Evolutionary conservation across 208 protist genomes (phyloP).

Genomic region (Trypanosoma boissoni): DNA sequence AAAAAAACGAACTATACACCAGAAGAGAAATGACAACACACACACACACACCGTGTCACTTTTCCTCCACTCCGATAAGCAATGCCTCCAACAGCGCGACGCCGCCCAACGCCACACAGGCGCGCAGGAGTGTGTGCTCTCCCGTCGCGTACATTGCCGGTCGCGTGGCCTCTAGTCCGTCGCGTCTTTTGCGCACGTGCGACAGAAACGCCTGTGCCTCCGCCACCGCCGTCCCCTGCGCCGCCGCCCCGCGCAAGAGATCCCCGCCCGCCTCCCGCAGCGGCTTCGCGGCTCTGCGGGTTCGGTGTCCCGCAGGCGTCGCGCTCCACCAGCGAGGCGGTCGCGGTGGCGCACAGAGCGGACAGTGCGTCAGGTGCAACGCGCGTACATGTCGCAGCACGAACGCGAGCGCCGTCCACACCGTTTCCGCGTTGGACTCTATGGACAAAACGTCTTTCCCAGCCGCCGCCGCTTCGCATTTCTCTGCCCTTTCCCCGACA

Average conservation of each 20-base stretch:
- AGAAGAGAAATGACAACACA: not conserved
- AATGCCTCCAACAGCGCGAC: slow-evolving; percentile 36
- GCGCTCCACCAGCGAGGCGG: slow-evolving; percentile 17
- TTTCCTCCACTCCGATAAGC: slow-evolving; percentile 21
- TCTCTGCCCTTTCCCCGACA: not conserved
- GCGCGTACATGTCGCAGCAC: slow-evolving; percentile 3
- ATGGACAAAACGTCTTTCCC: not conserved
- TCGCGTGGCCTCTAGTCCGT: slow-evolving; percentile 12
- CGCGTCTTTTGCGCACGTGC: slow-evolving; percentile 15
- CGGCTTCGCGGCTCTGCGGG: too few species aligned
- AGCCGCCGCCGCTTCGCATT: too few species aligned
- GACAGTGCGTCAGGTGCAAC: slow-evolving; percentile 17
- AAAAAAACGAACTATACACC: not conserved
- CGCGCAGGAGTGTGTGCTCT: slow-evolving; percentile 12
- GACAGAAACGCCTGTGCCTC: slow-evolving; percentile 18
- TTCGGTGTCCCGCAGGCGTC: too few species aligned
- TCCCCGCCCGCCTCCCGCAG: not conserved
- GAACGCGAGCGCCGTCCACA: not conserved
- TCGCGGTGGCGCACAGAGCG: slow-evolving; percentile 11
- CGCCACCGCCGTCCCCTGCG: not conserved
- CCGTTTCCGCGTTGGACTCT: not conserved
- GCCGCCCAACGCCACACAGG: slow-evolving; percentile 29
- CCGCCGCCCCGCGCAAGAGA: not conserved
- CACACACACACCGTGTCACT: not conserved
- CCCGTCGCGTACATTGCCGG: slow-evolving; percentile 27